Evolutionary conservation across 2,329 filamentous ascomycete species (phyloP).

Genomic region (Alternaria longipes): DNA sequence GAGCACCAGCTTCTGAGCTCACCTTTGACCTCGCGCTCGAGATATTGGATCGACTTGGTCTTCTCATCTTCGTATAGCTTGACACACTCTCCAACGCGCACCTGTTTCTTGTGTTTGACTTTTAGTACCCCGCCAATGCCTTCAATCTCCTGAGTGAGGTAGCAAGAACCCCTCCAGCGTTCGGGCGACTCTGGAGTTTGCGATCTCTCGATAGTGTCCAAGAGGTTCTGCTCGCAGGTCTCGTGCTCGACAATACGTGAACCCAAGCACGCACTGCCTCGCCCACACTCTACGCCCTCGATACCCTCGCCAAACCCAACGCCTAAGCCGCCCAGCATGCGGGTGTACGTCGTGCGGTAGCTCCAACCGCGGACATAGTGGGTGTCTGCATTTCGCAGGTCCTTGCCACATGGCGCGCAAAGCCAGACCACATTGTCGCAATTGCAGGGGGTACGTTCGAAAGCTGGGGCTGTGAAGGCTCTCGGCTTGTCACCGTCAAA

Average conservation of each 20-base stretch:
- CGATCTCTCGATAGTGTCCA: constrained; percentile 65
- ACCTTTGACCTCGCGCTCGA: constrained; percentile 75
- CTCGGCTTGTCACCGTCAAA: constrained; percentile 26
- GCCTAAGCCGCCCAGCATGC: constrained; percentile 80
- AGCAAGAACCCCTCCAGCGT: constrained; percentile 73
- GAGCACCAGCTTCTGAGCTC: constrained; percentile 84
- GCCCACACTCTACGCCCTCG: constrained; percentile 86
- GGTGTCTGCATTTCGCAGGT: constrained; percentile 68
- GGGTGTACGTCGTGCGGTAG: constrained; percentile 85
- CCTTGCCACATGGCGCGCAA: constrained; percentile 82
- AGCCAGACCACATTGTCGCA: constrained; percentile 77
- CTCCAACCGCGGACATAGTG: constrained; percentile 78
- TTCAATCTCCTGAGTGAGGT: constrained; percentile 87
- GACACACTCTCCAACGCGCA: constrained; percentile 83
- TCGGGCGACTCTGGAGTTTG: constrained; percentile 38
- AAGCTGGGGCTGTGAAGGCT: constrained; percentile 59
- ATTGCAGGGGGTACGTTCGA: constrained; percentile 65
- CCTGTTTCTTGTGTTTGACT: constrained; percentile 83
- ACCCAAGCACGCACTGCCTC: constrained; percentile 78
- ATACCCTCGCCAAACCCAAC: constrained; percentile 89
- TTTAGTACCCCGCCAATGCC: constrained; percentile 90
- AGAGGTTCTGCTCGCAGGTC: constrained; percentile 76
- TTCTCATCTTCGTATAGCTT: constrained; percentile 77
- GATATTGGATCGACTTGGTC: constrained; percentile 61
- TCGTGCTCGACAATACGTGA: constrained; percentile 82